Percentiles rank a stretch among this genome's conserved stretches.
Conservation (phyloP, 352 stramenopile genomes). For the Saprolegnia diclina region DNA sequence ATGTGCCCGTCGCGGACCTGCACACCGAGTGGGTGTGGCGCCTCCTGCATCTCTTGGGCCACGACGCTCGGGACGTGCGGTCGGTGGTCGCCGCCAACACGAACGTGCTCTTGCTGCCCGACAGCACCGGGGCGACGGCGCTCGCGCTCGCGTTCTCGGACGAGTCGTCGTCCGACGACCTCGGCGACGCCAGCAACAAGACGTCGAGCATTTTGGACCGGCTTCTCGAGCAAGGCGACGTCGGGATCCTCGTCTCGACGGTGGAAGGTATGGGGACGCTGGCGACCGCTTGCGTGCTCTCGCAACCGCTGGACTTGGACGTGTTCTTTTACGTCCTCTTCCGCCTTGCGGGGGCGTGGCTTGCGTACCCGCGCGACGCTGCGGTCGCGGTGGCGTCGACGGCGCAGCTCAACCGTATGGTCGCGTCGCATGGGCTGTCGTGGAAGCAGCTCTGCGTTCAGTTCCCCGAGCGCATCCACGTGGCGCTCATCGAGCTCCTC, state of each 20-base stretch:
- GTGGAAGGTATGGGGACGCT: conserved; percentile 34
- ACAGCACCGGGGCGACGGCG: neutral
- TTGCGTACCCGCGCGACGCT: neutral
- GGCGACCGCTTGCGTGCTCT: conserved; percentile 38
- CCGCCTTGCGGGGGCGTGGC: conserved; percentile 44
- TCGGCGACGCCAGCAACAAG: neutral
- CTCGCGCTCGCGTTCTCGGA: neutral
- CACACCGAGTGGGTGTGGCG: conserved; percentile 6
- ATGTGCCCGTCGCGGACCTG: conserved; percentile 2
- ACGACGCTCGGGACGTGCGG: neutral
- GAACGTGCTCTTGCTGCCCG: neutral
- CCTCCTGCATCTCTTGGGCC: conserved; percentile 10
- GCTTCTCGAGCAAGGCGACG: neutral
- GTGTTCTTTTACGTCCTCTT: conserved; percentile 50
- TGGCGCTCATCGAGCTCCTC: conserved; percentile 50
- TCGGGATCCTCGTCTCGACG: neutral
- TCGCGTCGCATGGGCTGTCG: conserved; percentile 36
- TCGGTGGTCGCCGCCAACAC: neutral
- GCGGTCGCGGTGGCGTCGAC: neutral
- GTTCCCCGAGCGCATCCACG: conserved; percentile 51
- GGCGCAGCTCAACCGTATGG: conserved; percentile 46
- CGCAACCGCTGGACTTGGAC: conserved; percentile 34
- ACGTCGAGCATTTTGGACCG: neutral
- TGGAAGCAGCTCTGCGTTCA: conserved; percentile 53
- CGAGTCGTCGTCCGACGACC: conserved; percentile 7